Conservation (phyloP, 768 basidiomycete genomes). For the Lentinula sp. region DNA sequence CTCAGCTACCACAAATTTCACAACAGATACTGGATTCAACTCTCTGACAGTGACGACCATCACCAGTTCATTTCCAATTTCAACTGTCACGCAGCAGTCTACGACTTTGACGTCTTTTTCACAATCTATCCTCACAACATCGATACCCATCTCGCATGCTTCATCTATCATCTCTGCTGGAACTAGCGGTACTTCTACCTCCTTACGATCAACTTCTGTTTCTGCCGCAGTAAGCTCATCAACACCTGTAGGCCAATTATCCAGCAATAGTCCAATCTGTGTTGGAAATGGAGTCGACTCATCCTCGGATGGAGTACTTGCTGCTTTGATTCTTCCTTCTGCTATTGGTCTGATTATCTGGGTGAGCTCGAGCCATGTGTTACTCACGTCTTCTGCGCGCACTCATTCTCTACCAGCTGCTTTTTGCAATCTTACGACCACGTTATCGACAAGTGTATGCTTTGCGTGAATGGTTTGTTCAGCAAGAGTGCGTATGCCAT, state of each 20-base stretch:
- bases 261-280: constrained; percentile 38
- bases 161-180: neutral
- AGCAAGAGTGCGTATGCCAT: constrained; percentile 48
- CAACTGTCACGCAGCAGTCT: constrained; percentile 30
- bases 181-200: constrained; percentile 11
- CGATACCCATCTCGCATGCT: constrained; percentile 12
- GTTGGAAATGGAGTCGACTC: constrained; percentile 62
- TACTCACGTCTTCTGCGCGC: neutral
- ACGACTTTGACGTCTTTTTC: constrained; percentile 37
- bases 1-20: neutral
- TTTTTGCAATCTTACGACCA: constrained; percentile 65
- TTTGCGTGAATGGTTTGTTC: constrained; percentile 73
- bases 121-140: constrained; percentile 24
- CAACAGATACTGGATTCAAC: neutral
- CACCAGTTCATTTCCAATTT: constrained; percentile 22
- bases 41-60: neutral
- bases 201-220: constrained; percentile 11
- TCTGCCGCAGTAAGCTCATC: constrained; percentile 20
- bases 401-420: constrained; percentile 31
- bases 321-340: constrained; percentile 51
- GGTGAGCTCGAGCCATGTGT: constrained; percentile 34
- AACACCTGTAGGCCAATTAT: constrained; percentile 10
- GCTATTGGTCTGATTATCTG: constrained; percentile 59
- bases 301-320: constrained; percentile 53
- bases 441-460: constrained; percentile 68